Conservation (phyloP, 306 rosid genomes). For the Sicyos baderoa region DNA sequence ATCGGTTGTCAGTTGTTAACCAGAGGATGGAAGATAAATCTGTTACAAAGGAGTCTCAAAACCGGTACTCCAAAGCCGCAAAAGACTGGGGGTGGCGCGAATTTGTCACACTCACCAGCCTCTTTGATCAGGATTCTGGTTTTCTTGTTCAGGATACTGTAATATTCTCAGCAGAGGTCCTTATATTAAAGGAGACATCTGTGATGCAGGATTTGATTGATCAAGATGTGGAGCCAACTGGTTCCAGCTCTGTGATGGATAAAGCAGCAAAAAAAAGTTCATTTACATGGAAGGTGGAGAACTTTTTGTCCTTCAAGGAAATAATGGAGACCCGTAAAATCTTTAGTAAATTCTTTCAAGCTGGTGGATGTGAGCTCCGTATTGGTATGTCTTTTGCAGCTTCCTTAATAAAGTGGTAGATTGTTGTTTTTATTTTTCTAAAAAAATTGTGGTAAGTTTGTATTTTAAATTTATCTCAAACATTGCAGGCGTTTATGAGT, state of each 20-base stretch:
- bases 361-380: conserved; percentile 99
- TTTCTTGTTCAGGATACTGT: conserved; percentile 94
- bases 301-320: conserved; percentile 89
- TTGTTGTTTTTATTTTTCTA: conserved; percentile 25
- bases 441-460: conserved; percentile 15
- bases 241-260: conserved; percentile 42
- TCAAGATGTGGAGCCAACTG: conserved; percentile 45
- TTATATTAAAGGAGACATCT: conserved; percentile 89
- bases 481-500: conserved; percentile 84
- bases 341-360: conserved; percentile 97
- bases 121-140: conserved; percentile 98
- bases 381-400: conserved; percentile 61
- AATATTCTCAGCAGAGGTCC: conserved; percentile 96
- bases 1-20: conserved; percentile 89
- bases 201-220: conserved; percentile 73
- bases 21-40: conserved; percentile 89
- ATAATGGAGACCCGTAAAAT: conserved; percentile 98
- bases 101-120: conserved; percentile 97
- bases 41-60: conserved; percentile 96
- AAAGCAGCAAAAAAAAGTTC: conserved; percentile 53
- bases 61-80: conserved; percentile 99
- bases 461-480: neutral
- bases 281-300: conserved; percentile 99
- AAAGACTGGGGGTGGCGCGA: conserved; percentile 99
- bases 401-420: conserved; percentile 18